Evolutionary conservation across 163 green algal genomes (phyloP), one percentile per base, ranked within the genome.

Genomic region (Coccomyxa subellipsoidea): DNA sequence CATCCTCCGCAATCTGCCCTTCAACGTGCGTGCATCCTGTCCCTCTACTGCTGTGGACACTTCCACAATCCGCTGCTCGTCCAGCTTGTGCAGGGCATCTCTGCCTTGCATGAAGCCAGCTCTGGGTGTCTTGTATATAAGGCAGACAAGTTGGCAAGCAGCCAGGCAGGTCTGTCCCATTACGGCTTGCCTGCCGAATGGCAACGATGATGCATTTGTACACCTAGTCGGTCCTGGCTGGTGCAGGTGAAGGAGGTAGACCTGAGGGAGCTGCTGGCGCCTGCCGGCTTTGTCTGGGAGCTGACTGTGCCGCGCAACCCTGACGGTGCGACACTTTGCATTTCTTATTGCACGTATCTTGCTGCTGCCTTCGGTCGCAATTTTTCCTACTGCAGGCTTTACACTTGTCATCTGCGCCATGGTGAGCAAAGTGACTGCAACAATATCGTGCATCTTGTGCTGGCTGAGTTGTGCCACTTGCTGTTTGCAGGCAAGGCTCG

Each of bases 1-100:
- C 69, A 98, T 99, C 78, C 81, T 99, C 4, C 91, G 96, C 38
- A 99, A 99, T 87, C 87, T 99, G 81, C 84, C 96, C 6, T 99
- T 98, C 81, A 90, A 93, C 86, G 93, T 95, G 76, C 36, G 66
- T n/a, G 8, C 9, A 72, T 32, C 18, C n/a, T n/a, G n/a, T n/a
- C n/a, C n/a, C n/a, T n/a, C n/a, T n/a, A n/a, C n/a, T 78, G 76
- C 40, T 7, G 5, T 34, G 34, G n/a, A 34, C 37, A 36, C 76
- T 71, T 36, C 32, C 75, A 9, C 31, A n/a, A 1, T 73, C n/a
- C n/a, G 77, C 40, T 47, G 76, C 35, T 9, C 69, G 38, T 59
- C 15, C 47, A 59, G 47, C 47, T 27, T 27, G 47, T 12, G 15
- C 21, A 79, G 35, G 34, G 18, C 73, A 76, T 76, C n/a, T n/a